Base-by-base conservation (phyloP, 2,329 filamentous ascomycete species). In the Cryphonectria japonica region DNA sequence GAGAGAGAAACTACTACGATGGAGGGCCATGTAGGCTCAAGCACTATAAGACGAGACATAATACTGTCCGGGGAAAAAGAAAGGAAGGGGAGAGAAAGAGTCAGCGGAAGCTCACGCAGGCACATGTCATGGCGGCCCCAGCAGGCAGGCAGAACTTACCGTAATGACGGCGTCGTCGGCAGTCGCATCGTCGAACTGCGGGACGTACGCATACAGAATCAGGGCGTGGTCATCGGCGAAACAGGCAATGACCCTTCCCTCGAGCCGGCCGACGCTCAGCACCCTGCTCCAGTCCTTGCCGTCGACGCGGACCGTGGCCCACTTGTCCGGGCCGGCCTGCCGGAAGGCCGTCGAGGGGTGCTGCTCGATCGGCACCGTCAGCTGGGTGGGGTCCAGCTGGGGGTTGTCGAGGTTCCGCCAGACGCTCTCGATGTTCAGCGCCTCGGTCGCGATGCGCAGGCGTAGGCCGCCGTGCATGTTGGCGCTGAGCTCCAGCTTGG, bases 281-380 rank as follows among this genome's bases (percentile, higher is more conserved):
- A 98, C 95, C 75, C 89, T 90, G 43, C 94, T 94, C 95, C 96
- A 98, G 79, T 99, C 96, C 79, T 90, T 92, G 46, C 94, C 96
- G 81, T 98, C 96, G 34, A 98, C 94, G 68, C 93, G 87, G 50
- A 98, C 95, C 34, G 89, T 94, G 0, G 94, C 93, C 94, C 95
- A 98, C 62, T 89, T 90, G 73, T 94, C 90, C 19, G 94, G 93
- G 19, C 93, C 93, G 29, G 89, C 90, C 68, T 90, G 88, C 75
- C 89, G 90, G 85, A 97, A 95, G 71, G 85, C 86, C 67, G 93
- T 94, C 79, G 91, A 95, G 0, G 95, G 94, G 79, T 97, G 93
- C 71, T 95, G 91, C 68, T 89, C 90, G 9, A 97, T 83, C 26
- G 91, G 89, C 26, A 91, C 88, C 22, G 90, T 86, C 46, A 97